These are phyloP conservation scores for Wallacemonas sp. DNA, from an alignment of 208 protist species.

Conservation along the genomic window DNA sequence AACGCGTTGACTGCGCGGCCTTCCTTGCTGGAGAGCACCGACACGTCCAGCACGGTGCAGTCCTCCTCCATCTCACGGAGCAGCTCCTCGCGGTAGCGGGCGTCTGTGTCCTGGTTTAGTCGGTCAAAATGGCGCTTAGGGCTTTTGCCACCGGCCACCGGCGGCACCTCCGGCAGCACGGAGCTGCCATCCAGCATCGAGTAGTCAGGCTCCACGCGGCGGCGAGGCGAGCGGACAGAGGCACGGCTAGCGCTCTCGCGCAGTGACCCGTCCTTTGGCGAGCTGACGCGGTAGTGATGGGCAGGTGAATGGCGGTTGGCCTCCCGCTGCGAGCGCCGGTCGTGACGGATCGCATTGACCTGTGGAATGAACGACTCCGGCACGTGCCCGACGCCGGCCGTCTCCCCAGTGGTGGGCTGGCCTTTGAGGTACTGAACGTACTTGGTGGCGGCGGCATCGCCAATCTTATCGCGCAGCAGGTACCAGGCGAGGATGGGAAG, in stretches of 20 bases:
- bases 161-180: constrained; percentile 4
- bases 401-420: background rate
- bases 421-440: constrained; percentile 24
- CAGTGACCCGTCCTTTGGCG: constrained; percentile 1
- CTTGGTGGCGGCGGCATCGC: constrained; percentile 16
- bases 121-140: constrained; percentile 16
- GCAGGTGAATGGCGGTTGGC: constrained; percentile 8
- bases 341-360: constrained; percentile 31
- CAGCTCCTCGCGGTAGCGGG: constrained; percentile 9
- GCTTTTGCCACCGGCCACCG: background rate
- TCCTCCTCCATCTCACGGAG: constrained; percentile 15
- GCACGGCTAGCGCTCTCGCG: background rate
- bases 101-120: constrained; percentile 15
- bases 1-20: constrained; percentile 19
- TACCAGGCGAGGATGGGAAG: constrained; percentile 47
- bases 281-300: constrained; percentile 26
- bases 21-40: constrained; percentile 10
- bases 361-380: constrained; percentile 27
- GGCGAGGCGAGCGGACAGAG: background rate
- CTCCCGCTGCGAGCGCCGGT: constrained; percentile 21
- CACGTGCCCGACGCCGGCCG: background rate
- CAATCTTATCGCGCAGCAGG: constrained; percentile 35
- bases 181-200: constrained; percentile 11
- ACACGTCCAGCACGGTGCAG: constrained; percentile 24
- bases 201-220: background rate